Conservation (phyloP, 2,329 filamentous ascomycete genomes). For the Gnomoniopsis smithogilvyi region DNA sequence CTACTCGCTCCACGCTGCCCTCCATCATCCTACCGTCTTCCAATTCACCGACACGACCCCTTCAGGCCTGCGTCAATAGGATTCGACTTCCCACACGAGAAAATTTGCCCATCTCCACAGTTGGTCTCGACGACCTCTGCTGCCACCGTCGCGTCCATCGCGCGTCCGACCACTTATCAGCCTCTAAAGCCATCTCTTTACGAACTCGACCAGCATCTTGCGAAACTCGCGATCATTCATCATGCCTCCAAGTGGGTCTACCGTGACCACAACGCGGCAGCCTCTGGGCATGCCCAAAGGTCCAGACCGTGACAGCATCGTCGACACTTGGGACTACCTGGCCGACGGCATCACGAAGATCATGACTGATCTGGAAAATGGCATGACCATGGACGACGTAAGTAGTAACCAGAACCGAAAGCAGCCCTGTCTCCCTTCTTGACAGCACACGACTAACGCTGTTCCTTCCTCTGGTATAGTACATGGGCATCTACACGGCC, state of each 20-base stretch:
- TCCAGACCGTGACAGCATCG: slow-evolving; percentile 60
- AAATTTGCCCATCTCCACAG: background rate
- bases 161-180: background rate
- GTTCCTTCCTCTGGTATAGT: slow-evolving; percentile 42
- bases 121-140: background rate
- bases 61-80: background rate
- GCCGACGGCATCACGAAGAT: slow-evolving; percentile 86
- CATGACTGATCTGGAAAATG: slow-evolving; percentile 87
- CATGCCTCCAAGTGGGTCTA: slow-evolving; percentile 25
- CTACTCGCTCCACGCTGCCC: background rate
- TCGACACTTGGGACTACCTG: slow-evolving; percentile 71
- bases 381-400: slow-evolving; percentile 89
- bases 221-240: slow-evolving; percentile 16
- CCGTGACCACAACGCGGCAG: slow-evolving; percentile 23
- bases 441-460: slow-evolving; percentile 15
- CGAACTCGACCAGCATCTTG: background rate
- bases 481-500: slow-evolving; percentile 96
- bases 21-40: background rate
- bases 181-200: slow-evolving; percentile 9
- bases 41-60: background rate
- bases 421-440: slow-evolving; percentile 11
- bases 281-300: slow-evolving; percentile 50
- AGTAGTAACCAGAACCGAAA: slow-evolving; percentile 25
- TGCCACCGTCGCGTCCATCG: background rate
- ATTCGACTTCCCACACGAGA: background rate